phyloP scores from a whole-genome alignment of 2,329 filamentous ascomycete species.

The Blastomyces parvus region DNA sequence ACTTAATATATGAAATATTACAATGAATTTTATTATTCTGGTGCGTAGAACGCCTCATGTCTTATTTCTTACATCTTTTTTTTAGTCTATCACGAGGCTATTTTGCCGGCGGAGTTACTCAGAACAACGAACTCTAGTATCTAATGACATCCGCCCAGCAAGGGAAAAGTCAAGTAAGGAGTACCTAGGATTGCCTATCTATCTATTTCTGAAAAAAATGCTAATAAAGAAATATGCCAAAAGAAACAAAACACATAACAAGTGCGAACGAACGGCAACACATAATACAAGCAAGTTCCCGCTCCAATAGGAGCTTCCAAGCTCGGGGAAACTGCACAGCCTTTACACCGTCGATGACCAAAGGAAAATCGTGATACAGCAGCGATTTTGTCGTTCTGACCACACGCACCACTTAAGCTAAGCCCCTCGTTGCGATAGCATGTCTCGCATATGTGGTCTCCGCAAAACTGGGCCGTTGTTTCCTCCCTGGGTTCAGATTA shows the following conservation, averaged over 20 bases:
- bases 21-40: not conserved
- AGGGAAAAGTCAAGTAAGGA: not conserved
- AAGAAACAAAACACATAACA: not conserved
- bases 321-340: not conserved
- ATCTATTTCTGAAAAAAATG: not conserved
- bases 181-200: not conserved
- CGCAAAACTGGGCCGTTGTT: conserved; percentile 6
- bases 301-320: not conserved
- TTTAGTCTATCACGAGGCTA: not conserved
- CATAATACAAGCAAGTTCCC: not conserved
- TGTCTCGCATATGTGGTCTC: conserved; percentile 14
- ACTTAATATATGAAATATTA: not conserved
- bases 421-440: conserved; percentile 13
- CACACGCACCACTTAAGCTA: not conserved
- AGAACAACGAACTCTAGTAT: not conserved
- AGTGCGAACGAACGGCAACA: not conserved
- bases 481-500: not conserved
- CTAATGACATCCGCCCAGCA: not conserved
- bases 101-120: not conserved
- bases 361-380: not conserved
- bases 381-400: not conserved
- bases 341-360: not conserved
- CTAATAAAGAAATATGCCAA: not conserved
- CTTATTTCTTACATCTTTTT: not conserved
- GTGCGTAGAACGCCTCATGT: not conserved